A percentile compares a stretch with the other conserved stretches of the same genome.
These are phyloP conservation scores for Alternaria consortialis DNA, from an alignment of 2,329 filamentous ascomycete species.

Conservation along the genomic window DNA sequence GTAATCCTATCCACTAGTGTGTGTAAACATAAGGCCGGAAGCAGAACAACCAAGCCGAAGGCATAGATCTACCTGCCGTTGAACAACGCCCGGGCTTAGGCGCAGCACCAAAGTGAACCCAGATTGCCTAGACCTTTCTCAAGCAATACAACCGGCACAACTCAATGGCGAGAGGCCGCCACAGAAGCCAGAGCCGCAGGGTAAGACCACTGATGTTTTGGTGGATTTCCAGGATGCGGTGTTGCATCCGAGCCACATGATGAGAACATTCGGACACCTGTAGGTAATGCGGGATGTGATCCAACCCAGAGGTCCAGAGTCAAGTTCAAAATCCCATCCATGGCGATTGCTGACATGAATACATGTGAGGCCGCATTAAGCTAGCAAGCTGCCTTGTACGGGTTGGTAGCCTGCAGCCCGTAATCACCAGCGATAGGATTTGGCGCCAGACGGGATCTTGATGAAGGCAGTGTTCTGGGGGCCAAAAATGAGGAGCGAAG, in stretches of 20 bases:
- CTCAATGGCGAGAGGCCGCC: slow-evolving; percentile 21
- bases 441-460: slow-evolving; percentile 23
- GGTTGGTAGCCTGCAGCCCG: slow-evolving; percentile 31
- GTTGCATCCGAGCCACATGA: slow-evolving; percentile 35
- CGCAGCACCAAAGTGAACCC: slow-evolving; percentile 21
- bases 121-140: slow-evolving; percentile 33
- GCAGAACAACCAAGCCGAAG: slow-evolving; percentile 35
- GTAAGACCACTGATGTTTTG: slow-evolving; percentile 24
- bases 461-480: slow-evolving; percentile 31
- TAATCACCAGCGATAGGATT: slow-evolving; percentile 16
- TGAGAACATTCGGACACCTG: slow-evolving; percentile 25
- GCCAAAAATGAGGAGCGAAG: slow-evolving; percentile 22
- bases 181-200: slow-evolving; percentile 27
- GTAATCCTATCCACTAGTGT: slow-evolving; percentile 37
- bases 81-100: slow-evolving; percentile 23
- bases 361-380: slow-evolving; percentile 29
- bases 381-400: slow-evolving; percentile 30
- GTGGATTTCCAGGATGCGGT: slow-evolving; percentile 30
- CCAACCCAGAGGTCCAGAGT: slow-evolving; percentile 33
- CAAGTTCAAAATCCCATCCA: slow-evolving; percentile 23
- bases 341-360: slow-evolving; percentile 40
- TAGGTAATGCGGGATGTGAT: slow-evolving; percentile 23
- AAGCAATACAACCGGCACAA: slow-evolving; percentile 29
- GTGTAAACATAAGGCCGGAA: slow-evolving; percentile 31
- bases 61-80: slow-evolving; percentile 23